phyloP scores from a whole-genome alignment of 1,284 basidiomycete genomes.

The Ganoderma resinaceum region DNA sequence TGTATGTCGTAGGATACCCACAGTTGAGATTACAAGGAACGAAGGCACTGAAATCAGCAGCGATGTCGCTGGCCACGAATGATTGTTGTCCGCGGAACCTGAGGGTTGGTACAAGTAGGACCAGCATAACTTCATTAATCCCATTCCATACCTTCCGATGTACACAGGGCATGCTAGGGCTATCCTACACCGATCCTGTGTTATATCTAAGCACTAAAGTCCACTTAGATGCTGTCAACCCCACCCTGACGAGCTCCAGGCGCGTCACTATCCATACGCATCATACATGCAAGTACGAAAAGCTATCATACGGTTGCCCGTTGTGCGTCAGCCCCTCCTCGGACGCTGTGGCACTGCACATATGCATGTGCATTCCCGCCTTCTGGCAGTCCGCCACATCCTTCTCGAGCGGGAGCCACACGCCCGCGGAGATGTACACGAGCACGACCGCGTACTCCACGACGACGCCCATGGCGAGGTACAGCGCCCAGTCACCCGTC shows the following conservation, averaged over 20 bases:
- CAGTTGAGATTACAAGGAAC: neutral
- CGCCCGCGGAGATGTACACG: constrained; percentile 55
- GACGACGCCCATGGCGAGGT: constrained; percentile 60
- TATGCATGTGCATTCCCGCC: constrained; percentile 1
- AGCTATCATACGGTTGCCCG: neutral
- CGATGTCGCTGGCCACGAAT: no score
- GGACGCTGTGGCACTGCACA: neutral
- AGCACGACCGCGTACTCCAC: constrained; percentile 61
- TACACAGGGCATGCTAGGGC: no score
- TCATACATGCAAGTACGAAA: no score
- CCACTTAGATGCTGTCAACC: no score
- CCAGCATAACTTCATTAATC: no score
- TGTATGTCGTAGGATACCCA: constrained; percentile 1
- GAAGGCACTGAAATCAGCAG: neutral
- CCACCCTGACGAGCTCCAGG: no score
- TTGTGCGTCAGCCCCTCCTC: neutral
- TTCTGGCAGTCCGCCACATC: constrained; percentile 30
- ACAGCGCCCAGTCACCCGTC: constrained; percentile 61
- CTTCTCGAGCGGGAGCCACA: constrained; percentile 40
- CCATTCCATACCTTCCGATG: no score
- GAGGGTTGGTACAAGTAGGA: no score
- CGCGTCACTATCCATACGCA: no score
- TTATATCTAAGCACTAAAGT: no score
- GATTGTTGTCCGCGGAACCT: no score
- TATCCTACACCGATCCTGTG: no score